These are phyloP conservation scores for Gaeumannomyces sp. DNA, from an alignment of 2,329 filamentous ascomycete species.

Conservation along the genomic window DNA sequence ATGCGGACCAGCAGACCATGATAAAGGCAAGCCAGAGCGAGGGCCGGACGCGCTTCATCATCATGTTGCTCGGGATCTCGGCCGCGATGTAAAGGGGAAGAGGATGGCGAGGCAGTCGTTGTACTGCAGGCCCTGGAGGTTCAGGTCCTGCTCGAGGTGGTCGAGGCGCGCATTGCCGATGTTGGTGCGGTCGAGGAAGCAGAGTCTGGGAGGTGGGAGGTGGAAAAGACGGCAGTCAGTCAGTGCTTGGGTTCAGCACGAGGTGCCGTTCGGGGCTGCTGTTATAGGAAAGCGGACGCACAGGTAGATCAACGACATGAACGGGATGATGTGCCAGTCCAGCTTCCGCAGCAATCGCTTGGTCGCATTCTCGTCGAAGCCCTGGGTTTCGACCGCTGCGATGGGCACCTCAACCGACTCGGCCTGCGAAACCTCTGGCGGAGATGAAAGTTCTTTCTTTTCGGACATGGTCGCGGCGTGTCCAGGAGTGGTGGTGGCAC, in stretches of 20 bases:
- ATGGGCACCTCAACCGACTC: constrained; percentile 1
- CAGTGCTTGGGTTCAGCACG: no score
- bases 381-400: background rate
- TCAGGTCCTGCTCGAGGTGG: constrained; percentile 51
- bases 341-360: constrained; percentile 37
- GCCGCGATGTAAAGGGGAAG: constrained; percentile 58
- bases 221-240: background rate
- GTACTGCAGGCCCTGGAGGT: constrained; percentile 56
- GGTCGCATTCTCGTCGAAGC: constrained; percentile 6
- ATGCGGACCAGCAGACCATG: constrained; percentile 8
- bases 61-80: constrained; percentile 58
- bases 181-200: constrained; percentile 60
- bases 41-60: constrained; percentile 55
- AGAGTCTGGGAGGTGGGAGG: background rate
- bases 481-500: no score
- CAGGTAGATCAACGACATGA: constrained; percentile 34
- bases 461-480: background rate
- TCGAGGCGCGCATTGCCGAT: constrained; percentile 65
- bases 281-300: background rate
- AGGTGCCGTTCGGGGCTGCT: background rate
- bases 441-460: background rate
- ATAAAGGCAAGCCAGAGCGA: constrained; percentile 51
- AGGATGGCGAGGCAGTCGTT: constrained; percentile 58
- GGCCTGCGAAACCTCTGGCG: background rate
- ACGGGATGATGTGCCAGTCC: constrained; percentile 38